A percentile compares a stretch with the other conserved stretches of the same genome.
Conservation (phyloP, 352 stramenopile species). For the Phytophthora lateralis region DNA sequence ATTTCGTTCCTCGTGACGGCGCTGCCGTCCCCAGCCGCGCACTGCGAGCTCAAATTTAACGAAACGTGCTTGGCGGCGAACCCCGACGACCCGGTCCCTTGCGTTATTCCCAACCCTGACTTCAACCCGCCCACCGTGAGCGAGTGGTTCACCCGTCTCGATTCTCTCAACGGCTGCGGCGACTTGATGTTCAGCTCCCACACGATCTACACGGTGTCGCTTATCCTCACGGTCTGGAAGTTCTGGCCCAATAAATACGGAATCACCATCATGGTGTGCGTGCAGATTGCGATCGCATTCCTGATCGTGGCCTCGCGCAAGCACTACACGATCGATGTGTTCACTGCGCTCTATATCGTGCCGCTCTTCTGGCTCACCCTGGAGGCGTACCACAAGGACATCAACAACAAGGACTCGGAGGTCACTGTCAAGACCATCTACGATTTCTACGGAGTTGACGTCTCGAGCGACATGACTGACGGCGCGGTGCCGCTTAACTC, state of each 20-base stretch:
- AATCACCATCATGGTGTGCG: conserved; percentile 69
- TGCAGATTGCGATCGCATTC: conserved; percentile 87
- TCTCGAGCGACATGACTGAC: conserved; percentile 36
- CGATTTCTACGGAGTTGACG: conserved; percentile 64
- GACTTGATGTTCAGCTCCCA: conserved; percentile 94
- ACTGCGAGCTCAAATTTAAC: conserved; percentile 81
- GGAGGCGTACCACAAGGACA: conserved; percentile 82
- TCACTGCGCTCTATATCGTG: conserved; percentile 89
- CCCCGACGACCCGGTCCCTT: conserved; percentile 57
- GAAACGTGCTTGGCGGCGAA: conserved; percentile 56
- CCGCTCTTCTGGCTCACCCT: conserved; percentile 85
- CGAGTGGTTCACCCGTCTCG: conserved; percentile 74
- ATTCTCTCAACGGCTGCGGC: conserved; percentile 86
- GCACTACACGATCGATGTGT: conserved; percentile 92
- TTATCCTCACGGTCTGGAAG: conserved; percentile 87
- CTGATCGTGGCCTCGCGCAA: conserved; percentile 89
- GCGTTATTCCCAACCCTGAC: conserved; percentile 70
- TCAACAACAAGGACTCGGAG: conserved; percentile 79
- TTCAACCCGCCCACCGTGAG: conserved; percentile 60
- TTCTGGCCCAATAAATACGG: conserved; percentile 87
- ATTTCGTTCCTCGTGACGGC: conserved; percentile 83
- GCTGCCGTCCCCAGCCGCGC: conserved; percentile 65
- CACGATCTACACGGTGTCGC: conserved; percentile 91
- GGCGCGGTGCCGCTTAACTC: conserved; percentile 30
- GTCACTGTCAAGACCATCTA: conserved; percentile 71